phyloP scores from a whole-genome alignment of 1,284 basidiomycete genomes.

The Cutaneotrichosporon sp. region DNA sequence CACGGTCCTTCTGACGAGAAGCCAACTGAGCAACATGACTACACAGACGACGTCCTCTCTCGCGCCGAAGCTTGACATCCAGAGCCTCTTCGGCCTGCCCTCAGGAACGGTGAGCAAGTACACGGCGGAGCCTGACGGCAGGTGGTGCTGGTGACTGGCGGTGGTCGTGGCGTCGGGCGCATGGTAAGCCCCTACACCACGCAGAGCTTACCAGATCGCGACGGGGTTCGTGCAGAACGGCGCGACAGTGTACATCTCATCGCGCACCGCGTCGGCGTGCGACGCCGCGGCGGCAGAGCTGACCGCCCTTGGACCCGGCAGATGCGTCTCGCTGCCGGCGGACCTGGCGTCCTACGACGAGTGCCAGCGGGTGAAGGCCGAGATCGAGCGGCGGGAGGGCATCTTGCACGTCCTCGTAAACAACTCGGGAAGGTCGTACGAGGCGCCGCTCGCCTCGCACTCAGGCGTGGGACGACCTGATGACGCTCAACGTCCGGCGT shows the following conservation, averaged over 20 bases:
- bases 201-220: conserved; percentile 41
- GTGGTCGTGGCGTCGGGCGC: conserved; percentile 15
- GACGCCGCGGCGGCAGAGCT: conserved; percentile 56
- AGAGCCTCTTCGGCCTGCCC: conserved; percentile 5
- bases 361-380: conserved; percentile 58
- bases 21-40: too few species aligned
- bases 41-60: too few species aligned
- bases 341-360: conserved; percentile 62
- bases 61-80: neutral
- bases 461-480: conserved; percentile 17
- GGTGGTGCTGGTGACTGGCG: conserved; percentile 9
- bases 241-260: conserved; percentile 50
- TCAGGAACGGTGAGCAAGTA: neutral
- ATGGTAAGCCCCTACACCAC: neutral
- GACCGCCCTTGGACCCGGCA: conserved; percentile 59
- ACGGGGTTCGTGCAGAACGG: conserved; percentile 47
- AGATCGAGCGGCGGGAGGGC: conserved; percentile 58
- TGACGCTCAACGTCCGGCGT: conserved; percentile 19
- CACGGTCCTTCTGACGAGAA: too few species aligned
- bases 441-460: conserved; percentile 13
- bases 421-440: conserved; percentile 34
- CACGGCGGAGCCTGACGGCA: neutral
- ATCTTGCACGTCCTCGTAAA: conserved; percentile 61
- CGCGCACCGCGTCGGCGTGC: conserved; percentile 41
- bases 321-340: conserved; percentile 60